Percentiles rank a stretch among this genome's conserved stretches.
phyloP scores from a whole-genome alignment of 163 green algal genomes.

The Scenedesmus sp. region DNA sequence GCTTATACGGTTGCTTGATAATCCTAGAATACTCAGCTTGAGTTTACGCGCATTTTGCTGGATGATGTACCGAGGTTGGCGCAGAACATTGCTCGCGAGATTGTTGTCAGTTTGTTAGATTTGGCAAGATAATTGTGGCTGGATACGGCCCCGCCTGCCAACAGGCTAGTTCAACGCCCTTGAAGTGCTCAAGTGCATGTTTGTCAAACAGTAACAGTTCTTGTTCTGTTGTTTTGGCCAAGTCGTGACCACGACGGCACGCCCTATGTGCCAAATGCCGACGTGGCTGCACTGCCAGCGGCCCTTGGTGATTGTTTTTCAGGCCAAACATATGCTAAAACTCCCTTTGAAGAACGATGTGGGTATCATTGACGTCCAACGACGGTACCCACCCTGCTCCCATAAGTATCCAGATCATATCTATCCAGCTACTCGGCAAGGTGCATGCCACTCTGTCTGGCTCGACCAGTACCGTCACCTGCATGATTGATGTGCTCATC shows the following conservation, averaged over 20 bases:
- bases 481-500: neutral
- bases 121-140: neutral
- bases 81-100: neutral
- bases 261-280: neutral
- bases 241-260: no score
- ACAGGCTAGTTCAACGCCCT: no score
- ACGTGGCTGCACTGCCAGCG: no score
- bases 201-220: no score
- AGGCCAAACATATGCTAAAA: no score
- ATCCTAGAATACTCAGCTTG: neutral
- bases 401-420: neutral
- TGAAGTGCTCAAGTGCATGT: no score
- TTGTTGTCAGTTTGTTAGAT: neutral
- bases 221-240: no score
- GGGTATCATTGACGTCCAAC: neutral
- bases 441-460: no score
- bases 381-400: neutral
- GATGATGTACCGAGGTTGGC: neutral
- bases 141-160: neutral
- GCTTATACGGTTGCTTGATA: neutral
- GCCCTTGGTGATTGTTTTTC: no score
- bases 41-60: neutral
- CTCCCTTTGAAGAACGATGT: neutral
- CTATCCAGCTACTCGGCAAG: no score
- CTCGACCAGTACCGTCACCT: neutral